Conservation (phyloP, 495 filamentous ascomycete species). For the Halenospora varia region DNA sequence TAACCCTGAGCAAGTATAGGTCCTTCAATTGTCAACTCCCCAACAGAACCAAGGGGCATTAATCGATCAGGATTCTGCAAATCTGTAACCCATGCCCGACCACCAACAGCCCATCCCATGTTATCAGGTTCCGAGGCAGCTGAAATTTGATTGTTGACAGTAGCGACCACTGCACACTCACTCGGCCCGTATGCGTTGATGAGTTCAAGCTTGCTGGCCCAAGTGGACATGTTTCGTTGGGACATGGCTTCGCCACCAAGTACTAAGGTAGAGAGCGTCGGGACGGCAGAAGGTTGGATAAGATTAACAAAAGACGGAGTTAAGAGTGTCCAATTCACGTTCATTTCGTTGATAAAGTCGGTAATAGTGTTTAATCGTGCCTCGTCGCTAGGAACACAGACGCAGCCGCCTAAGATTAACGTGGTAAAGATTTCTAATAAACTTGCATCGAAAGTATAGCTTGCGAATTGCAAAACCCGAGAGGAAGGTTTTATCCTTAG, state of each 20-base stretch:
- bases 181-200: conserved; percentile 58
- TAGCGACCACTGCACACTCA: conserved; percentile 24
- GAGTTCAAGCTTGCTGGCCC: conserved; percentile 47
- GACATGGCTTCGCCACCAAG: conserved; percentile 55
- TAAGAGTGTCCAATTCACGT: conserved; percentile 28
- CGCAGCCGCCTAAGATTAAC: conserved; percentile 54
- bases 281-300: conserved; percentile 37
- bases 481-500: conserved; percentile 11
- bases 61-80: conserved; percentile 45
- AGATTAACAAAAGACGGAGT: conserved; percentile 46
- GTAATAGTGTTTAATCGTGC: conserved; percentile 36
- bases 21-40: conserved; percentile 60
- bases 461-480: conserved; percentile 15
- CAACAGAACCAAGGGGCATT: conserved; percentile 51
- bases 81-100: conserved; percentile 52
- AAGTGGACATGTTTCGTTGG: conserved; percentile 47
- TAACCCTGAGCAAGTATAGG: conserved; percentile 50
- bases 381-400: conserved; percentile 42
- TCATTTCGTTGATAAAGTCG: conserved; percentile 30
- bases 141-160: conserved; percentile 33
- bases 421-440: conserved; percentile 83
- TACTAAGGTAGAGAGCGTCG: conserved; percentile 42
- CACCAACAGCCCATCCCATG: conserved; percentile 36
- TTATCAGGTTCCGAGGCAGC: conserved; percentile 11
- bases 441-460: conserved; percentile 69